phyloP scores from a whole-genome alignment of 345 rosid genomes.

The Populus tremula region DNA sequence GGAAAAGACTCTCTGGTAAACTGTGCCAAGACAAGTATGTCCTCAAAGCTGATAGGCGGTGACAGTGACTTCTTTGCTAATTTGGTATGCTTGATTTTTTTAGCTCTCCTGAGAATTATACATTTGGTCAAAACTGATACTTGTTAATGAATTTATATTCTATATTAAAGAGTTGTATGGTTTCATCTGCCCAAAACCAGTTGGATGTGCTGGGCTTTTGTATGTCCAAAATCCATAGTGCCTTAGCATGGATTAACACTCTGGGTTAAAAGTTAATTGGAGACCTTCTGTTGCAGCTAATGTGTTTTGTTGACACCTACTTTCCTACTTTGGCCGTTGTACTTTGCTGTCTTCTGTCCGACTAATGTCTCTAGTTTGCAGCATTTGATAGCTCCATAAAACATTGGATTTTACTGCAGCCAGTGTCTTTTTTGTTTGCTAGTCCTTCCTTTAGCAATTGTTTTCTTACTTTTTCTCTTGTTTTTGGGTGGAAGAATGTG shows the following conservation, averaged over 20 bases:
- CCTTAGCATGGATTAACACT: background rate
- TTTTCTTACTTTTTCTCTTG: background rate
- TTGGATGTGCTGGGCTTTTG: background rate
- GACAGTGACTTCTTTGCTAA: constrained; percentile 94
- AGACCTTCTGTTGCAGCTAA: background rate
- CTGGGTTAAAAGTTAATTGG: background rate
- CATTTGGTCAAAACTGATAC: no score
- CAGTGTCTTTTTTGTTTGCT: background rate
- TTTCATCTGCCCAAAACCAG: background rate
- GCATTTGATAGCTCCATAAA: background rate
- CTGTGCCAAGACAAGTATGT: constrained; percentile 98
- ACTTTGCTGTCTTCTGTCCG: background rate
- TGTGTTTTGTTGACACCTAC: background rate
- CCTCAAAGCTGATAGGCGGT: constrained; percentile 86
- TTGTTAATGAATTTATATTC: background rate
- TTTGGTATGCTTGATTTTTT: constrained; percentile 51
- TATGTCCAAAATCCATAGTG: background rate
- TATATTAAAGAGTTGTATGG: background rate
- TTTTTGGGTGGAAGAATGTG: background rate
- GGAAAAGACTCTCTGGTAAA: constrained; percentile 86
- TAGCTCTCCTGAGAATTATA: background rate
- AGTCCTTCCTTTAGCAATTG: background rate
- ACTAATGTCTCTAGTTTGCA: background rate
- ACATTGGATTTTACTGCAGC: background rate
- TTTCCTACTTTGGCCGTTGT: background rate